Evolutionary conservation across 2,329 filamentous ascomycete species (phyloP), one percentile per base, ranked within the genome.

Genomic region (Pseudogymnoascus sp.): DNA sequence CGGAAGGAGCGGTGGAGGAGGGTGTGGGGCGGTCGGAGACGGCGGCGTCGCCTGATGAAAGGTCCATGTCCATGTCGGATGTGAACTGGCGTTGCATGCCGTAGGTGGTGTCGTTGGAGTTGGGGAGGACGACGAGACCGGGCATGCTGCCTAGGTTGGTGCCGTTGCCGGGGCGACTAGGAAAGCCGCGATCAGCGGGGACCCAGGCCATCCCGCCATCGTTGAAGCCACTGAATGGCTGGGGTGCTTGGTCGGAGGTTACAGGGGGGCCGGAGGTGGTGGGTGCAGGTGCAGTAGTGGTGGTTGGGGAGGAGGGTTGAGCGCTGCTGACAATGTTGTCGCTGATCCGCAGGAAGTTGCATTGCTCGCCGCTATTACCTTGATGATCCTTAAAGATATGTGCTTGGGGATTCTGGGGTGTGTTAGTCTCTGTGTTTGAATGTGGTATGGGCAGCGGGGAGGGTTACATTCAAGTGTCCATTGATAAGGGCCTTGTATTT

Each of bases 281-380:
- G 20, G 60, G 20, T 25, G 79, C 22, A 8, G 47, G 28, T 3
- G 47, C 18, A 8, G 39, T 35, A 28, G 54, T 18, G 35, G 57
- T 18, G n/a, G 22, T 50, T 22, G 38, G 58, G 14, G 54, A 16
- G n/a, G 39, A 28, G 16, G 57, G 38, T 37, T 47, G 58, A 9
- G 37, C 35, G 18, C 16, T 47, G 12, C 25, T 57, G 54, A 81
- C 78, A 14, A 81, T 76, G 57, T 85, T 74, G 9, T 85, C 85
- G 25, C 90, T 79, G 7, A 85, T 86, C 72, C 94, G 90, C 3
- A 97, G 80, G 70, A 75, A 79, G 57, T 76, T 69, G 63, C 76
- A 79, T 57, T 78, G 74, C 64, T 78, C 75, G 47, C 80, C 77
- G 8, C 79, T 78, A 28, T 41, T 25, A n/a, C 73, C 67, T 1